Evolutionary conservation across 2,329 filamentous ascomycete species (phyloP), one percentile per base, ranked within the genome.

Genomic region (Corynespora cassiicola): DNA sequence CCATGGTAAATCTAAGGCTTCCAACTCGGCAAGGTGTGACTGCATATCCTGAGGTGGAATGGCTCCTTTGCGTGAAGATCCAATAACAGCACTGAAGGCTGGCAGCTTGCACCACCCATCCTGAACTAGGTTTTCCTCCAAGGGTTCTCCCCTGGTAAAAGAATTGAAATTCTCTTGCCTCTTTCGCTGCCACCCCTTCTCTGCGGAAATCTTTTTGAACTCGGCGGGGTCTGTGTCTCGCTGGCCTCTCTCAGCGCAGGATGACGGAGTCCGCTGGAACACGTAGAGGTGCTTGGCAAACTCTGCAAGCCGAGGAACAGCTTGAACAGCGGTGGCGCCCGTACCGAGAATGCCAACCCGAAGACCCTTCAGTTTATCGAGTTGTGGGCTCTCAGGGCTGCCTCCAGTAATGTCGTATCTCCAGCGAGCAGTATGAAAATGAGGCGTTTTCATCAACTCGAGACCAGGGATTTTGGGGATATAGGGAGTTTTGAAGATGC

Each of bases 171-270:
- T 81, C 19, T 55, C 36, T 36, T 63, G 58, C n/a, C 78, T 70
- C 26, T 69, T 62, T 9, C 50, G 42, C 46, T 78, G 75, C 80
- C 79, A 83, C 7, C 78, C 78, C 2, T 52, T 51, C 11, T 22
- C 19, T 12, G 16, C 11, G 4, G 39, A 43, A 4, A 69, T 54
- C 10, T 55, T 53, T 24, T 43, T 54, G 63, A 70, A 80, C 31
- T 68, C 63, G 6, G 66, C 61, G 0, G 64, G 59, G 31, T 77
- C 70, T 0, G 71, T 77, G 2, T 56, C 38, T 6, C 54, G 47
- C 11, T 71, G 61, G 26, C 50, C 42, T 15, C 65, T 56, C 12
- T 17, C 36, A 37, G 63, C 58, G 6, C 72, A 63, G 3, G 60
- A 38, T 3, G 65, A 56, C 23, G 62, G 61, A 2, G 71, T 74